Base-by-base conservation (phyloP, 148 eudicot species). In the Dysphania ambrosioides region DNA sequence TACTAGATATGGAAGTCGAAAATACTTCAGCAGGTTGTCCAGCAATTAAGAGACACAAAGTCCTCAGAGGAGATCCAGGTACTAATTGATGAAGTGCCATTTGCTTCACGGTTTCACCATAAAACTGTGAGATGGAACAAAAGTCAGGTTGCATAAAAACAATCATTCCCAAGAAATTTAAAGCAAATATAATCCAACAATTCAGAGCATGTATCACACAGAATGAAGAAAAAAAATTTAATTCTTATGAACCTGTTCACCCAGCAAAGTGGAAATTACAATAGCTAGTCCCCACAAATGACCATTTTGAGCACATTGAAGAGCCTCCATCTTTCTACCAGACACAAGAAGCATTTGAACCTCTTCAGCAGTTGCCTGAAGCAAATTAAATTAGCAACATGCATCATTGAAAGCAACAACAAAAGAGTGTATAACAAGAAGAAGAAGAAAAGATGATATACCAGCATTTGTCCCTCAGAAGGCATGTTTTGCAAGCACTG, bases 271-370 rank as follows among this genome's bases (percentile, higher is more conserved):
- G 56, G 98, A 96, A 85, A 93, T 89, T 31, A 89, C 86, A 79
- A 93, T 86, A 63, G 98, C 98, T 73, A 83, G 86, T 27, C 93
- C 93, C 98, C 98, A 93, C 55, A 90, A 69, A 71, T 93, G 96
- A 77, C 93, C 96, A 79, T 86, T 87, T 56, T 84, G 91, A 72
- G 98, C 98, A 83, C 90, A 79, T 64, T 81, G 90, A 44, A 93
- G 71, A 31, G 98, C 98, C 79, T 93, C 98, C 74, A 75, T 86
- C 84, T 82, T 93, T 83, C 85, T 89, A 71, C 98, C 98, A 80
- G 92, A 85, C 64, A 90, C 96, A 79, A 93, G 86, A 84, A 93
- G 93, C 74, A 77, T 81, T 83, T 93, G 93, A 69, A 93, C 92
- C 82, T 89, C 93, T 67, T 80, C 77, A 74, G 98, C 96, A 23